phyloP scores from a whole-genome alignment of 768 basidiomycete genomes.

The Myochromella boudieri region DNA sequence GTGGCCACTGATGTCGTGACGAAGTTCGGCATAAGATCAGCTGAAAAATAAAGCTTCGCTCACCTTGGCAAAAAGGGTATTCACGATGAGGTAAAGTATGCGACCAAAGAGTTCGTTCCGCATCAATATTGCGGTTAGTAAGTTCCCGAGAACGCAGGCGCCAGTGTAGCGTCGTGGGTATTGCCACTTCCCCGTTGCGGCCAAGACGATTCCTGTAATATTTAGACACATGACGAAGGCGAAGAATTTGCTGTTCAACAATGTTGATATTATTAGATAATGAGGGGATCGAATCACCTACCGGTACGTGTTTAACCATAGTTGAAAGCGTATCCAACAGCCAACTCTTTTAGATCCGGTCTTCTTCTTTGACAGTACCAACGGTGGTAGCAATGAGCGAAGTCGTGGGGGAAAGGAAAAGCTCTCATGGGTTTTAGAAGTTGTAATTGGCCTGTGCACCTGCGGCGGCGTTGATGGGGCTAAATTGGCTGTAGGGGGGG shows the following conservation, averaged over 20 bases:
- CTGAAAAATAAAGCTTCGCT: conserved; percentile 1
- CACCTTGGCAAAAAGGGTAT: conserved; percentile 79
- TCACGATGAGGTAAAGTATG: conserved; percentile 68
- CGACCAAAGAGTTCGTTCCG: conserved; percentile 84
- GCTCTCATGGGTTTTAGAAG: background rate
- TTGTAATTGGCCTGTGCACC: background rate
- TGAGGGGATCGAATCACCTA: conserved; percentile 23
- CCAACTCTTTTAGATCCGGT: conserved; percentile 34
- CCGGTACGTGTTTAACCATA: conserved; percentile 86
- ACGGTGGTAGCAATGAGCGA: conserved; percentile 8
- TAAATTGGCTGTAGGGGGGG: conserved; percentile 12
- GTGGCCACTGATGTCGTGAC: conserved; percentile 38
- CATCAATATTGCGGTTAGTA: conserved; percentile 71
- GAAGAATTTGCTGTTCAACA: conserved; percentile 64
- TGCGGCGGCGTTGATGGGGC: conserved; percentile 12
- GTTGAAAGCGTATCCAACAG: conserved; percentile 56
- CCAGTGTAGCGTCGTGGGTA: conserved; percentile 68
- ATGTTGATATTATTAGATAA: background rate
- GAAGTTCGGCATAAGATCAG: conserved; percentile 3
- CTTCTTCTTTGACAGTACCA: conserved; percentile 16
- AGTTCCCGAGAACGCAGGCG: conserved; percentile 73
- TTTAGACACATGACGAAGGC: conserved; percentile 61
- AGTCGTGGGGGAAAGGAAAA: too few relatives aligned
- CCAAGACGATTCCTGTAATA: conserved; percentile 55
- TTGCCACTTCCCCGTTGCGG: conserved; percentile 62